These are phyloP conservation scores for Persicaria tinctoria DNA, from an alignment of 148 eudicot genomes.

Conservation along the genomic window DNA sequence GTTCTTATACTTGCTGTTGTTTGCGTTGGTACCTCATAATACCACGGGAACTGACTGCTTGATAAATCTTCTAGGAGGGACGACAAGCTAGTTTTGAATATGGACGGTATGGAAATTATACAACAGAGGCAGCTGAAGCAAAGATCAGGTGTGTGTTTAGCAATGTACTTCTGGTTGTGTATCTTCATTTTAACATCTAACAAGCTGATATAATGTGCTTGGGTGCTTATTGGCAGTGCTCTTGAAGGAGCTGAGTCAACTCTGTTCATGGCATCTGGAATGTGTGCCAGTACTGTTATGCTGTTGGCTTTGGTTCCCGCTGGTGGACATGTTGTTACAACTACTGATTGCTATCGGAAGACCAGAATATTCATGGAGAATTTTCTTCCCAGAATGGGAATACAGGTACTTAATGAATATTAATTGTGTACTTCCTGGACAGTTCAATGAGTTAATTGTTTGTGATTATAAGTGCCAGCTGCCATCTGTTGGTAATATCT, in stretches of 20 bases:
- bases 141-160: conserved; percentile 61
- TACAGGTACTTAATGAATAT: conserved; percentile 33
- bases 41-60: not conserved
- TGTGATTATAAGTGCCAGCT: too few relatives aligned
- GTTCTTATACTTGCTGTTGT: not conserved
- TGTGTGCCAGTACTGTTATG: conserved; percentile 90
- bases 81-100: conserved; percentile 76
- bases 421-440: too few relatives aligned
- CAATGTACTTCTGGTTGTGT: not conserved
- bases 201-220: not conserved
- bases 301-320: conserved; percentile 88
- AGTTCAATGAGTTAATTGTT: too few relatives aligned
- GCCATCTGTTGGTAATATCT: too few relatives aligned
- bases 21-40: not conserved
- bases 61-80: conserved; percentile 46
- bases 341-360: conserved; percentile 85
- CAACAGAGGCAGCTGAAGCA: conserved; percentile 34
- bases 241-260: conserved; percentile 98
- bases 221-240: conserved; percentile 38
- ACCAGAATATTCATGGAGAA: conserved; percentile 84
- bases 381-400: conserved; percentile 87
- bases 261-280: conserved; percentile 77
- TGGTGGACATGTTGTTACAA: conserved; percentile 89
- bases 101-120: conserved; percentile 81
- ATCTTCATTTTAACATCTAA: not conserved